Evolutionary conservation across 2,329 filamentous ascomycete species (phyloP).

Genomic region (Ascomycota sp.): DNA sequence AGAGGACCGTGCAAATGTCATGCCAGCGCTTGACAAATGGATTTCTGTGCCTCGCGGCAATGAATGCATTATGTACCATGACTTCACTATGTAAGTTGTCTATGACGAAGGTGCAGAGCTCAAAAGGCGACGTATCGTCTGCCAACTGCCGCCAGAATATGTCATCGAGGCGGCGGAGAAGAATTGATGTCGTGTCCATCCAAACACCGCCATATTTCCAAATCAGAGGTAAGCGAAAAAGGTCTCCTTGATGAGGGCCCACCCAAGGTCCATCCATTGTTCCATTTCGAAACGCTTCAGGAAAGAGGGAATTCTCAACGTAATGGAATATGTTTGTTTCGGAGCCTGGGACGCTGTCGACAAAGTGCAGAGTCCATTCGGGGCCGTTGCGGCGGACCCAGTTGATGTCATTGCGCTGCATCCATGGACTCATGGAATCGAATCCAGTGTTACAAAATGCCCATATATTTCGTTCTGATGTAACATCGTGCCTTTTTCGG

Average conservation of each 20-base stretch:
- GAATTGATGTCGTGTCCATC: constrained; percentile 21
- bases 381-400: background rate
- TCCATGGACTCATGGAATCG: background rate
- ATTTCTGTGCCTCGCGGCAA: background rate
- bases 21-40: background rate
- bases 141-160: constrained; percentile 21
- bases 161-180: constrained; percentile 18
- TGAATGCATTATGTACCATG: background rate
- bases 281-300: background rate
- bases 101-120: background rate
- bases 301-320: background rate
- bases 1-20: background rate
- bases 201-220: constrained; percentile 21
- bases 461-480: background rate
- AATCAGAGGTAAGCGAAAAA: constrained; percentile 14
- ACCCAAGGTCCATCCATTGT: background rate
- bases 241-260: background rate
- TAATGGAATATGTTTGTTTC: background rate
- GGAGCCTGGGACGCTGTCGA: background rate
- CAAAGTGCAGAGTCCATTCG: background rate
- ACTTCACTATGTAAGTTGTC: background rate
- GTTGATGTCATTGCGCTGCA: background rate
- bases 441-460: background rate
- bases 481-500: background rate
- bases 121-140: background rate